A percentile compares a stretch with the other conserved stretches of the same genome.
Evolutionary conservation across 1,284 basidiomycete species (phyloP).

Genomic region (Trichosporon sp.): DNA sequence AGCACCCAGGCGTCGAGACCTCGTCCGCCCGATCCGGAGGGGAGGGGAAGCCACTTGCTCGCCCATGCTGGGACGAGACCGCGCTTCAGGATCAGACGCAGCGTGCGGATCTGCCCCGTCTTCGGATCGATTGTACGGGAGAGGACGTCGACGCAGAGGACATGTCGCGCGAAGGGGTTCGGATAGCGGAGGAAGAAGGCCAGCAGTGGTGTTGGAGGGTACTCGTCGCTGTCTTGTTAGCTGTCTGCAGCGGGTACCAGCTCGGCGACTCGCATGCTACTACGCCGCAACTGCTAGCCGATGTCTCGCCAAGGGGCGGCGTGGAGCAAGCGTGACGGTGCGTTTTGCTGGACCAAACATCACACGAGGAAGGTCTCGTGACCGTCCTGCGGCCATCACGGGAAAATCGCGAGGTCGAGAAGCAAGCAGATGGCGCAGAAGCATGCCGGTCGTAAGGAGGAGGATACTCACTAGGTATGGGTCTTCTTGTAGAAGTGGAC

Average conservation of each 20-base stretch:
- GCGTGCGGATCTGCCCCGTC: conserved; percentile 76
- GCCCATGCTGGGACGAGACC: conserved; percentile 88
- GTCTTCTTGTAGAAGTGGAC: conserved; percentile 44
- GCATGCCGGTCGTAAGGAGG: background rate
- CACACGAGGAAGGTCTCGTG: background rate
- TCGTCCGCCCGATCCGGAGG: conserved; percentile 62
- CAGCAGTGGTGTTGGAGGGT: conserved; percentile 74
- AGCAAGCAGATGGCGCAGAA: background rate
- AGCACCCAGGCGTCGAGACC: conserved; percentile 72
- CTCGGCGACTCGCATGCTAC: too few species aligned
- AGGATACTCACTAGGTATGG: conserved; percentile 38
- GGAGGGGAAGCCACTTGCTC: conserved; percentile 69
- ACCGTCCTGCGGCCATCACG: background rate
- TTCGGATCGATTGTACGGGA: conserved; percentile 71
- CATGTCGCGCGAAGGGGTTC: conserved; percentile 91
- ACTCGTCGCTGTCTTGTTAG: conserved; percentile 45
- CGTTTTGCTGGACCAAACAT: background rate
- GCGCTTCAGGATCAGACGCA: conserved; percentile 86
- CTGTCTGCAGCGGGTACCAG: background rate
- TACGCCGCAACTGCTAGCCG: background rate
- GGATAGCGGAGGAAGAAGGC: conserved; percentile 97
- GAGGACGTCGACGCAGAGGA: conserved; percentile 92
- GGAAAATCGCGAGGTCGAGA: background rate
- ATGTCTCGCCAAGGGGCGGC: too few species aligned
- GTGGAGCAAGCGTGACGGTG: too few species aligned